Evolutionary conservation across 75 land plant genomes (phyloP), one percentile per base, ranked within the genome.

Genomic region (Sequoia sempervirens): DNA sequence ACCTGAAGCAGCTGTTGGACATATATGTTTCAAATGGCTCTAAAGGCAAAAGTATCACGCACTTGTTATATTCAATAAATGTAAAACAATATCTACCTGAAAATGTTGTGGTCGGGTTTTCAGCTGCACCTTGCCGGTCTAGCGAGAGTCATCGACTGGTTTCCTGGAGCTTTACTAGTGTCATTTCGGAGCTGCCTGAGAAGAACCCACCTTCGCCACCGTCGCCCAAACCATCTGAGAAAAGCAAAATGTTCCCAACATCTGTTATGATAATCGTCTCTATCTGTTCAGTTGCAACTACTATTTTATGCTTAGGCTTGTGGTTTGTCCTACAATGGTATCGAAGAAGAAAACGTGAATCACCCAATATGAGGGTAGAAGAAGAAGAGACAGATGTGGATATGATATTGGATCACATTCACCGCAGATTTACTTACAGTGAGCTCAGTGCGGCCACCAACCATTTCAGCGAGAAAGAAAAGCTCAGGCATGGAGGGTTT

Each of bases 361-460:
- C 58, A 56, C 14, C 58, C 20, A 56, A 17, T 17, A 18, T 18
- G 58, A 17, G 2, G 23, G 20, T 2, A 56, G 58, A 56, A 56
- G 58, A 3, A 56, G 20, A 56, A 4, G 17, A 18, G 20, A 3
- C 23, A 18, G 58, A 56, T 56, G 23, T 17, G 18, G 58, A 56
- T 56, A 18, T 18, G 58, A 15, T 56, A 17, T 56, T 56, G 58
- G 23, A 56, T 17, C 58, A 56, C 4, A 4, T 56, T 56, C 58
- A 23, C 58, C 58, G 58, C 58, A 56, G 18, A 47, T 84, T 84
- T 30, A 40, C 89, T 9, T 82, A 83, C 37, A 61, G 50, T 11
- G 90, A 88, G 86, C 82, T 88, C 10, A 53, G 50, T 11, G 89
- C 84, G 28, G 91, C 87, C 46, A 88, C 91, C 10, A 84, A 84